Conservation (phyloP, 345 rosid genomes). For the Xanthoceras sorbifolium region DNA sequence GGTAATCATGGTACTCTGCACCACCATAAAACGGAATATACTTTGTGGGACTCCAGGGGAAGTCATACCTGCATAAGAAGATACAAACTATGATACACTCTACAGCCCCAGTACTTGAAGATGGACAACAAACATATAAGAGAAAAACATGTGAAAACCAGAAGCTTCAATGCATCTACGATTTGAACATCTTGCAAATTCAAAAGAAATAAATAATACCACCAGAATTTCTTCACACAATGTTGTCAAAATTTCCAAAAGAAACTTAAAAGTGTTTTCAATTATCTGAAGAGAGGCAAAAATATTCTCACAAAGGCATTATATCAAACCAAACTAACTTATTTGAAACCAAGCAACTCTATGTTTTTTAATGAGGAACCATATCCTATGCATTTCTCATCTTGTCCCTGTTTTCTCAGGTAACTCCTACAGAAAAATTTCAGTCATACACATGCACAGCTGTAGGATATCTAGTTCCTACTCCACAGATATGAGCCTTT, state of each 20-base stretch:
- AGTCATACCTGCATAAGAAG: constrained; percentile 62
- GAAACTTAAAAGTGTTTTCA: no score
- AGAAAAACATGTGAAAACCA: background rate
- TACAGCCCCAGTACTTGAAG: background rate
- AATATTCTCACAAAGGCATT: background rate
- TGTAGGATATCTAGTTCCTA: background rate
- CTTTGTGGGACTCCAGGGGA: constrained; percentile 87
- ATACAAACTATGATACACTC: constrained; percentile 6
- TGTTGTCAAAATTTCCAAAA: background rate
- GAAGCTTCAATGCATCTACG: background rate
- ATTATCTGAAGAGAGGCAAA: background rate
- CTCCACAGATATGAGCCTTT: background rate
- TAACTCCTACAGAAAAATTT: background rate
- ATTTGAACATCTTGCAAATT: background rate
- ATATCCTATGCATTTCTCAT: background rate
- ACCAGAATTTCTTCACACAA: background rate
- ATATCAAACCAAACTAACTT: background rate
- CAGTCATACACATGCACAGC: background rate
- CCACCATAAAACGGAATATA: constrained; percentile 97
- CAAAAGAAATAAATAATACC: background rate
- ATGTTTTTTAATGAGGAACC: background rate
- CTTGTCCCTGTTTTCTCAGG: background rate
- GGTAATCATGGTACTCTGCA: constrained; percentile 96
- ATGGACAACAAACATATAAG: constrained; percentile 1
- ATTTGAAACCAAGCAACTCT: background rate